Evolutionary conservation across 1,284 basidiomycete genomes (phyloP).

Genomic region (Boletus smithii): DNA sequence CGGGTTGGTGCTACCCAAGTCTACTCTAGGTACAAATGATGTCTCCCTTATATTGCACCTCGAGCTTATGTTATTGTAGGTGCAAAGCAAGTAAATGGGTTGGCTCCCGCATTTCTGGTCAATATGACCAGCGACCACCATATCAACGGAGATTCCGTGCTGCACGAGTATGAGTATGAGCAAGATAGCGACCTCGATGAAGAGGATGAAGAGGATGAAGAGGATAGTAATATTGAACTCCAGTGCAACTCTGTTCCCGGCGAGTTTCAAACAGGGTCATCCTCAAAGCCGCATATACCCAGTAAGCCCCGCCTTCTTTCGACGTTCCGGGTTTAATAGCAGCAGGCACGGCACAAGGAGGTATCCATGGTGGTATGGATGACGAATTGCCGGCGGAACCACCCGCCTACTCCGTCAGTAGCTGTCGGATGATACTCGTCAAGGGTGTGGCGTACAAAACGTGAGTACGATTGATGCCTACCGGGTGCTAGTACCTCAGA

Average conservation of each 20-base stretch:
- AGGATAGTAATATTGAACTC: background rate
- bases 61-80: conserved; percentile 9
- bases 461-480: conserved; percentile 15
- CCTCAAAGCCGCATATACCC: conserved; percentile 5
- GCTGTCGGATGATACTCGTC: conserved; percentile 27
- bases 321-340: background rate
- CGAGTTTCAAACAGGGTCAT: background rate
- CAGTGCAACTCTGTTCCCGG: background rate
- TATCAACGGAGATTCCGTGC: conserved; percentile 19
- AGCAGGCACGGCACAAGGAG: background rate
- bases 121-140: conserved; percentile 25
- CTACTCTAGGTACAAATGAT: conserved; percentile 8
- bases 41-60: background rate
- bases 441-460: conserved; percentile 31
- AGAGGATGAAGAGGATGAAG: conserved; percentile 14
- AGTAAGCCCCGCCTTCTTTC: conserved; percentile 5
- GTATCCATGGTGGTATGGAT: background rate
- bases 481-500: background rate
- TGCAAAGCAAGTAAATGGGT: conserved; percentile 3
- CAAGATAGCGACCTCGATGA: conserved; percentile 32
- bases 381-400: conserved; percentile 9
- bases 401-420: conserved; percentile 29
- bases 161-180: conserved; percentile 31
- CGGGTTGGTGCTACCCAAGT: conserved; percentile 16
- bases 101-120: conserved; percentile 20